Base-by-base conservation (phyloP, 192 early-diverging fungal species). In the Coemansia sp. region DNA sequence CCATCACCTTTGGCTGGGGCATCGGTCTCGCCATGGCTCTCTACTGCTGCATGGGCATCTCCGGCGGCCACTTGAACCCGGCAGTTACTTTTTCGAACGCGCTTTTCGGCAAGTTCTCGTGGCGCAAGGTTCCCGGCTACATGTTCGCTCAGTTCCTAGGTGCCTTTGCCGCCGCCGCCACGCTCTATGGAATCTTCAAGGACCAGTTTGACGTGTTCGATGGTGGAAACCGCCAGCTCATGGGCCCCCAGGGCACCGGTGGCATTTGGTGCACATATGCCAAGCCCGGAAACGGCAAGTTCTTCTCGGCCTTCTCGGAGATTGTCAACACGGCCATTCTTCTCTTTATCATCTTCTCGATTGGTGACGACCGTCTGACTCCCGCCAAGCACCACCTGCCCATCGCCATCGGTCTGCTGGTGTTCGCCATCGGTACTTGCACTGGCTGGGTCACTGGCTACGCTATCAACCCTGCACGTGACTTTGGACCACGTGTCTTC, bases 61-160 rank as follows among this genome's bases (percentile, higher is more conserved):
- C 89, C 13, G 90, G 91, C 37, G 91, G 82, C 16, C 91, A 93
- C 69, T 61, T 93, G 58, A 93, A 93, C 77, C 91, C 91, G 21
- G 90, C 90, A 1, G 88, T 93, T 41, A 88, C 90, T 5, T 73
- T 91, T 34, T 79, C 88, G 6, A 80, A 87, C 59, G 88, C 86
- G 12, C 63, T 86, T 9, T 88, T 87, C 73, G 85, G 87, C 38
- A 85, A 86, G 57, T 91, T 93, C 68, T 76, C 88, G 20, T 88
- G 86, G 77, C 70, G 83, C 47, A 89, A 91, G 72, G 85, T 91
- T 10, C 83, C 85, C 2, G 64, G 80, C 31, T 92, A 86, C 76
- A 86, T 86, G 35, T 38, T 86, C 13, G 74, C 89, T 25, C 91
- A 93, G 83, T 55, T 86, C 50, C 62, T 87, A 12, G 91, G 91